Evolutionary conservation across 148 eudicot genomes (phyloP), one percentile per base, ranked within the genome.

Genomic region (Dysphania ambrosioides): DNA sequence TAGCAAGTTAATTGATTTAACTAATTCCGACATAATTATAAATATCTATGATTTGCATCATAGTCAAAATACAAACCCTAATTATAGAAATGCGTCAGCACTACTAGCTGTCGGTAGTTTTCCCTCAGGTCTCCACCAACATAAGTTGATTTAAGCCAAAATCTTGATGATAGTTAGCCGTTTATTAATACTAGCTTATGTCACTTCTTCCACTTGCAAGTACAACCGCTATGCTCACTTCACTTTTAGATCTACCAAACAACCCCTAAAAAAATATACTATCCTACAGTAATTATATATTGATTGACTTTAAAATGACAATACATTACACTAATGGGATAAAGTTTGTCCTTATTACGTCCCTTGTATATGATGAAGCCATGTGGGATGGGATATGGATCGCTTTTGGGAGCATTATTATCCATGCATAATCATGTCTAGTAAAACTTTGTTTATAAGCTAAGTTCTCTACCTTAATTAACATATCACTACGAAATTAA

Each of bases 61-160:
- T 41, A 41, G 69, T 62, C 26, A 40, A 75, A n/a, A 67, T 44
- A 8, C 19, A 38, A 57, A 34, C 11, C 2, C 42, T 56, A 30
- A 69, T 31, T 23, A 13, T 42, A 64, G 79, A 80, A 72, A 79
- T 80, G 82, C 71, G 79, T 57, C 79, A 61, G 72, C 82, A 80
- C 82, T 75, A 71, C 79, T 65, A 40, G 9, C 61, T 72, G 82
- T 79, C 79, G 82, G 82, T 11, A 64, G 66, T 75, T 75, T 9
- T 1, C 70, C 61, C 70, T 23, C 47, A 55, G 29, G 23, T 31
- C 21, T 68, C 4, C 8, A 18, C 73, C 61, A 70, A 70, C 73
- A 16, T 30, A 27, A 38, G 2, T 10, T 11, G 36, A 35, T 30
- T 72, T 29, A 19, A 64, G 42, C 53, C 34, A 32, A 16, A n/a